A percentile compares a stretch with the other conserved stretches of the same genome.
Evolutionary conservation across 2,329 filamentous ascomycete species (phyloP).

Genomic region (Huntiella savannae): DNA sequence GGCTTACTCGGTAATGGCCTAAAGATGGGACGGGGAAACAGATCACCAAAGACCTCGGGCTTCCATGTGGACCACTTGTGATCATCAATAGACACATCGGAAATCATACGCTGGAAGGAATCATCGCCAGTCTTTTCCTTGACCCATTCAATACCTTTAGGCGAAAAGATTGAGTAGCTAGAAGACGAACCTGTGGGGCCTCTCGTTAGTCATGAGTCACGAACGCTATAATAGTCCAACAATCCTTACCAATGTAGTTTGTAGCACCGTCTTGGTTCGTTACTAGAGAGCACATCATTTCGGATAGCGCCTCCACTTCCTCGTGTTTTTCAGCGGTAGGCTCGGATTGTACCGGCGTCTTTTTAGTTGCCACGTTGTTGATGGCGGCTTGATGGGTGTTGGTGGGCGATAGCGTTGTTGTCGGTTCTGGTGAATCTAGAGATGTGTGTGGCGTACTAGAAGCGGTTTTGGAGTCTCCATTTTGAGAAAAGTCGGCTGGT

Average conservation of each 20-base stretch:
- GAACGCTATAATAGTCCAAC: slow-evolving; percentile 2
- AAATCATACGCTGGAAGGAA: slow-evolving; percentile 90
- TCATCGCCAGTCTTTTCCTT: slow-evolving; percentile 93
- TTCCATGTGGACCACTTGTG: slow-evolving; percentile 97
- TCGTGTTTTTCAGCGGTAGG: slow-evolving; percentile 26
- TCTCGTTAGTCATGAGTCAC: neutral
- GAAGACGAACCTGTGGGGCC: slow-evolving; percentile 60
- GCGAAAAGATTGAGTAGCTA: slow-evolving; percentile 96
- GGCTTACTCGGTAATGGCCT: slow-evolving; percentile 64
- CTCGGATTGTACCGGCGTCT: slow-evolving; percentile 15
- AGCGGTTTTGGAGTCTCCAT: slow-evolving; percentile 21
- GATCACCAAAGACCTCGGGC: slow-evolving; percentile 85
- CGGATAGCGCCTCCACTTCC: slow-evolving; percentile 73
- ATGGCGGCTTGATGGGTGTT: slow-evolving; percentile 13
- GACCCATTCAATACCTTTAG: slow-evolving; percentile 95
- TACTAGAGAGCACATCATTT: slow-evolving; percentile 97
- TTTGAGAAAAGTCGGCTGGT: slow-evolving; percentile 24
- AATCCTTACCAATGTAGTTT: slow-evolving; percentile 63
- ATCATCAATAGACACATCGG: slow-evolving; percentile 73
- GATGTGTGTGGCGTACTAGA: slow-evolving; percentile 32
- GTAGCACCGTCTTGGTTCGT: slow-evolving; percentile 92
- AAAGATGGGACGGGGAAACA: slow-evolving; percentile 74
- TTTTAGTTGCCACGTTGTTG: slow-evolving; percentile 16
- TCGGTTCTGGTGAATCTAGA: slow-evolving; percentile 33
- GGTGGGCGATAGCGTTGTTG: neutral